Percentiles rank a stretch among this genome's conserved stretches.
These are phyloP conservation scores for Terfezia boudieri DNA, from an alignment of 495 filamentous ascomycete species.

Conservation along the genomic window DNA sequence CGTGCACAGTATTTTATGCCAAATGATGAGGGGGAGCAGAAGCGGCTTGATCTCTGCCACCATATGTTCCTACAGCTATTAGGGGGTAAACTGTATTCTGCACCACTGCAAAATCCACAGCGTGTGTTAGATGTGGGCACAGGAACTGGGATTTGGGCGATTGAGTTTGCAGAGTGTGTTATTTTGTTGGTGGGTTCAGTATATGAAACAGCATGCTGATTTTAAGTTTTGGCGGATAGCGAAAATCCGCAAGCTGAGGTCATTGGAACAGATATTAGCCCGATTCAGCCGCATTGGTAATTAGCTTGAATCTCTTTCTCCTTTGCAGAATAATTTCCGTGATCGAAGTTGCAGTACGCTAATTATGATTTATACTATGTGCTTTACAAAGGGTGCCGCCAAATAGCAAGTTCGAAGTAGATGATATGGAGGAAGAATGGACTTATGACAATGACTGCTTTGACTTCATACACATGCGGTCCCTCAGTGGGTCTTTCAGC, in stretches of 20 bases:
- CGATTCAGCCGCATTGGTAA: constrained; percentile 32
- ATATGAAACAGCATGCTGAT: neutral
- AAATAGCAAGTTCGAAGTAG: constrained; percentile 31
- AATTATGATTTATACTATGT: too few relatives aligned
- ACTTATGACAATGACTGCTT: constrained; percentile 24
- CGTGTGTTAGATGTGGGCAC: constrained; percentile 33
- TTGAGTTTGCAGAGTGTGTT: constrained; percentile 19
- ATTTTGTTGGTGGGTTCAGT: constrained; percentile 21
- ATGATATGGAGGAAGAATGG: constrained; percentile 32
- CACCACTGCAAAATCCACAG: constrained; percentile 21
- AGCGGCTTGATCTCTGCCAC: constrained; percentile 5
- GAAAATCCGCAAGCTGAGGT: constrained; percentile 11
- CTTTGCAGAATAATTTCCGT: too few relatives aligned
- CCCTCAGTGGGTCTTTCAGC: constrained; percentile 27
- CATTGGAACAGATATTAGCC: constrained; percentile 27
- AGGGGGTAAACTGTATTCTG: constrained; percentile 23
- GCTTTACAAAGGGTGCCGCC: constrained; percentile 24
- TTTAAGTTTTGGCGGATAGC: constrained; percentile 1
- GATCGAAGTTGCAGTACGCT: too few relatives aligned
- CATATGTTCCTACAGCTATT: constrained; percentile 13
- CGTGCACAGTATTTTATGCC: neutral
- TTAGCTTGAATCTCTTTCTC: constrained; percentile 6
- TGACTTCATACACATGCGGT: constrained; percentile 34
- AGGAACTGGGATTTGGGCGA: constrained; percentile 29
- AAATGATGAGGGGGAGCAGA: neutral